phyloP scores from a whole-genome alignment of 495 filamentous ascomycete species.

The Coniosporium apollinis region DNA sequence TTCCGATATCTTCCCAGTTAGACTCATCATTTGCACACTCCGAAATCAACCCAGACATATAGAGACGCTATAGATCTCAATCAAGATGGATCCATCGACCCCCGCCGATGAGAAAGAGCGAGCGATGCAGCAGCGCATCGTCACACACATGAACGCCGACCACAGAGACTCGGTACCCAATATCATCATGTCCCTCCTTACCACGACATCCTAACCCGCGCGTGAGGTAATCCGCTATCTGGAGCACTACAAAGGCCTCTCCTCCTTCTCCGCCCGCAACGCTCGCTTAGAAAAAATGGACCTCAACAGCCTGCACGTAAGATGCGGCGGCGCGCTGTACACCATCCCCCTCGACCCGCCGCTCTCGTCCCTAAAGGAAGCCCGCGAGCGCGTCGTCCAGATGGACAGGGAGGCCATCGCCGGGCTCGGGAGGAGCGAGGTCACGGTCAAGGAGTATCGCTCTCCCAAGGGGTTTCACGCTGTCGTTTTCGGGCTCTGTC shows the following conservation, averaged over 20 bases:
- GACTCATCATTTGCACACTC: no score
- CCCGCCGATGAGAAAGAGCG: no score
- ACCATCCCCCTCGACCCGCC: conserved; percentile 45
- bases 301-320: conserved; percentile 39
- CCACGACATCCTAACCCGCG: neutral
- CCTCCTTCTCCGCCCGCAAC: conserved; percentile 27
- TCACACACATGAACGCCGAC: conserved; percentile 68
- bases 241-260: conserved; percentile 37
- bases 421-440: conserved; percentile 36
- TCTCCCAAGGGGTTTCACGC: conserved; percentile 26
- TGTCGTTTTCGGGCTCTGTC: conserved; percentile 30
- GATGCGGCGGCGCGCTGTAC: conserved; percentile 30
- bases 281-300: conserved; percentile 43
- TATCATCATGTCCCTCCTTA: neutral
- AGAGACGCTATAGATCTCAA: no score
- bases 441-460: conserved; percentile 39
- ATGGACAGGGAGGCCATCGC: conserved; percentile 45
- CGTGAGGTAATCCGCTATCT: conserved; percentile 44
- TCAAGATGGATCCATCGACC: no score
- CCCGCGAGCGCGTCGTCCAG: conserved; percentile 45
- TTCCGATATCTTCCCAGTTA: no score
- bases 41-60: no score
- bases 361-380: conserved; percentile 40
- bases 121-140: conserved; percentile 48
- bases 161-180: conserved; percentile 40